Conservation (phyloP, 176 grass and related monocot species). For the Neostapfia colusana region DNA sequence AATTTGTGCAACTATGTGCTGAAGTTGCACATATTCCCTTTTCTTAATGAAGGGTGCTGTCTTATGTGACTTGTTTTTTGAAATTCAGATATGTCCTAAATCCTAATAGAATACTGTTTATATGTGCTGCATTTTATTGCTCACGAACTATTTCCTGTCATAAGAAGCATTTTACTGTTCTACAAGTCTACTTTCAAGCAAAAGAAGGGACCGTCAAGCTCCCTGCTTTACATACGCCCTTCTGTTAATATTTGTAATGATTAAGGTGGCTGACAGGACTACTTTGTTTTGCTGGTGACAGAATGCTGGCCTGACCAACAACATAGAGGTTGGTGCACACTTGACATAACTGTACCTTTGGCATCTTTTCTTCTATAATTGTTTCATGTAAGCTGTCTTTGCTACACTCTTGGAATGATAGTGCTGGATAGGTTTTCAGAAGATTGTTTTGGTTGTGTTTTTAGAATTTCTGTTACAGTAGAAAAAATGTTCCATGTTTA, state of each 20-base stretch:
- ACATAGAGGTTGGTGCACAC: slow-evolving; percentile 56
- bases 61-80: neutral
- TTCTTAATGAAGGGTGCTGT: neutral
- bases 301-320: slow-evolving; percentile 67
- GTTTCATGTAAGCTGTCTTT: neutral
- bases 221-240: slow-evolving; percentile 19
- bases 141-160: slow-evolving; percentile 25
- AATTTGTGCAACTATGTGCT: slow-evolving; percentile 7
- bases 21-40: slow-evolving; percentile 19
- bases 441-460: neutral
- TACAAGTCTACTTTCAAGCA: slow-evolving; percentile 1
- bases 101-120: slow-evolving; percentile 6
- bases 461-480: slow-evolving; percentile 2
- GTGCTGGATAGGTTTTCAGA: slow-evolving; percentile 25
- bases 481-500: neutral
- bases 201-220: neutral
- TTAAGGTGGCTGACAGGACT: slow-evolving; percentile 80
- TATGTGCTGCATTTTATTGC: neutral
- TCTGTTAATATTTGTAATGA: slow-evolving; percentile 75
- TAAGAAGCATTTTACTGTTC: neutral
- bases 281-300: slow-evolving; percentile 82
- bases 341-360: slow-evolving; percentile 36
- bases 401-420: slow-evolving; percentile 7
- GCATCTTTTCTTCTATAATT: slow-evolving; percentile 29
- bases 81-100: neutral